Conservation (phyloP, 495 filamentous ascomycete genomes). For the Trichoderma virens region DNA sequence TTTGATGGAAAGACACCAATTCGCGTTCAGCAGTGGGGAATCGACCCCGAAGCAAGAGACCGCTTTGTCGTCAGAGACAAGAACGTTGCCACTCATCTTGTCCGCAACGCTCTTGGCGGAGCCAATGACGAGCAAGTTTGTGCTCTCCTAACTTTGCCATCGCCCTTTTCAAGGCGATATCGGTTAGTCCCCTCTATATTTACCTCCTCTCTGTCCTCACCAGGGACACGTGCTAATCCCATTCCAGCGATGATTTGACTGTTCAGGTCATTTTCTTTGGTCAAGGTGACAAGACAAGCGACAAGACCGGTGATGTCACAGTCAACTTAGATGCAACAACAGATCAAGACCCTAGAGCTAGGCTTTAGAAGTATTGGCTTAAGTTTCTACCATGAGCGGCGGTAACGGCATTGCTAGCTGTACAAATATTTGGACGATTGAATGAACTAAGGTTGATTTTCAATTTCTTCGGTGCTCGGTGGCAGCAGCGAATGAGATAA, state of each 20-base stretch:
- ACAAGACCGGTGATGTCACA: constrained; percentile 57
- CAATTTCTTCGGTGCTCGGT: neutral
- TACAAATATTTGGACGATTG: neutral
- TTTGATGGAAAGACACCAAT: constrained; percentile 60
- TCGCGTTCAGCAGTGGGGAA: constrained; percentile 76
- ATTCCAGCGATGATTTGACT: constrained; percentile 78
- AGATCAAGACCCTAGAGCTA: constrained; percentile 41
- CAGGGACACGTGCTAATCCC: constrained; percentile 13
- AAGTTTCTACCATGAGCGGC: neutral
- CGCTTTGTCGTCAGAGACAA: constrained; percentile 92
- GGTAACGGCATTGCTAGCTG: neutral
- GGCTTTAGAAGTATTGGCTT: constrained; percentile 22
- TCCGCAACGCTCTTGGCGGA: constrained; percentile 91
- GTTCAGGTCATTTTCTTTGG: constrained; percentile 99
- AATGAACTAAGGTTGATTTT: neutral
- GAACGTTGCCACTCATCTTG: constrained; percentile 92
- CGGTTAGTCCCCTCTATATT: constrained; percentile 49
- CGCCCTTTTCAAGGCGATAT: constrained; percentile 83
- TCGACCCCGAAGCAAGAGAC: constrained; percentile 56
- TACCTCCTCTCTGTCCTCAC: neutral
- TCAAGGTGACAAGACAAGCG: constrained; percentile 48
- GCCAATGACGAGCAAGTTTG: constrained; percentile 91
- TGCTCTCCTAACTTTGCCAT: constrained; percentile 83
- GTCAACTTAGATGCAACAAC: constrained; percentile 84
- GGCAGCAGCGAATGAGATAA: neutral